These are phyloP conservation scores for Albugo laibachii DNA, from an alignment of 352 stramenopile genomes.

Conservation along the genomic window DNA sequence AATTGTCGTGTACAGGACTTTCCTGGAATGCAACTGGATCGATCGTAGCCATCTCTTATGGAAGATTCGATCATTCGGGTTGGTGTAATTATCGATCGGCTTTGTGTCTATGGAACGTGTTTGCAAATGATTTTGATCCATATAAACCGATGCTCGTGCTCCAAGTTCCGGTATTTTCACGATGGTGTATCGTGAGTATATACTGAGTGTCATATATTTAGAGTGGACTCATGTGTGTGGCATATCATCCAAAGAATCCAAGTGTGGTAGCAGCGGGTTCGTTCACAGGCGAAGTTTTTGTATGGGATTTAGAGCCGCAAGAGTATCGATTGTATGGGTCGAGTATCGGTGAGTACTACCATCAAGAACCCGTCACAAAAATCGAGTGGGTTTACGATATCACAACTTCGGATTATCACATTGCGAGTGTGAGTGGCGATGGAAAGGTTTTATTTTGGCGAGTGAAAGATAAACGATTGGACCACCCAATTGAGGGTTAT, in stretches of 20 bases:
- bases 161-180: slow-evolving; percentile 31
- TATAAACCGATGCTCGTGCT: slow-evolving; percentile 43
- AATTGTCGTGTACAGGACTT: slow-evolving; percentile 64
- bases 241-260: slow-evolving; percentile 65
- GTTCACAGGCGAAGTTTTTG: slow-evolving; percentile 75
- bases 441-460: slow-evolving; percentile 76
- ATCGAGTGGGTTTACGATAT: slow-evolving; percentile 67
- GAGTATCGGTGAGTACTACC: slow-evolving; percentile 77
- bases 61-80: slow-evolving; percentile 62
- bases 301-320: slow-evolving; percentile 53
- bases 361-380: slow-evolving; percentile 70
- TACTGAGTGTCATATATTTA: slow-evolving; percentile 3
- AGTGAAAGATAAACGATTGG: slow-evolving; percentile 61
- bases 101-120: slow-evolving; percentile 73
- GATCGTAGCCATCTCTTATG: slow-evolving; percentile 63
- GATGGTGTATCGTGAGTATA: not conserved
- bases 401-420: slow-evolving; percentile 47
- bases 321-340: slow-evolving; percentile 50
- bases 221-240: slow-evolving; percentile 77
- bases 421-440: slow-evolving; percentile 62
- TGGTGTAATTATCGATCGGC: slow-evolving; percentile 79
- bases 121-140: slow-evolving; percentile 51
- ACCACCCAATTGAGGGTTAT: slow-evolving; percentile 71
- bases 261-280: slow-evolving; percentile 62
- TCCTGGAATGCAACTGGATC: slow-evolving; percentile 78